phyloP scores from a whole-genome alignment of 768 basidiomycete species.

The Crucibulum laeve region DNA sequence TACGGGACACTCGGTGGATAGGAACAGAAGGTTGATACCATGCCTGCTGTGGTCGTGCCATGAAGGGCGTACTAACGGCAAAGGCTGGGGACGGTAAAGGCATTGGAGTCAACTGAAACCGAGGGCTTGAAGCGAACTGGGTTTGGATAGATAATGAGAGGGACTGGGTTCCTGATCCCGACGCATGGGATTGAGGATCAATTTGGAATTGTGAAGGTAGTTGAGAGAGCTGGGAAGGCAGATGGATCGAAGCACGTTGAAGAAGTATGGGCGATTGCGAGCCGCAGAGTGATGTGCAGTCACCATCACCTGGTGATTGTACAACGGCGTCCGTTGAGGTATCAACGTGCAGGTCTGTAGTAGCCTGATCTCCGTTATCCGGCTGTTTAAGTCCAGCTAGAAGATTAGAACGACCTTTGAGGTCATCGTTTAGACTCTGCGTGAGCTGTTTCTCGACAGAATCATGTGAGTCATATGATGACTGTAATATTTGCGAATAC shows the following conservation, averaged over 20 bases:
- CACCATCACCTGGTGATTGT: background rate
- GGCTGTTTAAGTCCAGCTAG: background rate
- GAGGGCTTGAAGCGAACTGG: background rate
- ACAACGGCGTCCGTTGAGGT: background rate
- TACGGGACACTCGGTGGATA: background rate
- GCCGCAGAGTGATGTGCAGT: no score
- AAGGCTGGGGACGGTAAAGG: slow-evolving; percentile 11
- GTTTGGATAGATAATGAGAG: slow-evolving; percentile 2
- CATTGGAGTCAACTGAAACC: slow-evolving; percentile 5
- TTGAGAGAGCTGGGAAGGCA: background rate
- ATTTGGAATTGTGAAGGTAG: slow-evolving; percentile 2
- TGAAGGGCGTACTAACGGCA: slow-evolving; percentile 16
- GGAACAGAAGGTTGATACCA: slow-evolving; percentile 26
- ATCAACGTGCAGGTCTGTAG: background rate
- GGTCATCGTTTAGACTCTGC: slow-evolving; percentile 24
- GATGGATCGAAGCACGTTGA: no score
- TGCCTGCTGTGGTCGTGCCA: slow-evolving; percentile 23
- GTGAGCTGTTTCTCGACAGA: slow-evolving; percentile 48
- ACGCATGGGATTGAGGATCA: background rate
- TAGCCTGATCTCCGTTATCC: background rate
- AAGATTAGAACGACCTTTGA: background rate
- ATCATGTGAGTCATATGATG: slow-evolving; percentile 32
- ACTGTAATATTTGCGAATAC: slow-evolving; percentile 15
- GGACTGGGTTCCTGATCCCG: background rate
- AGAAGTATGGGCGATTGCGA: background rate